Conservation (phyloP, 2,329 filamentous ascomycete species). For the Diaporthe longicolla region DNA sequence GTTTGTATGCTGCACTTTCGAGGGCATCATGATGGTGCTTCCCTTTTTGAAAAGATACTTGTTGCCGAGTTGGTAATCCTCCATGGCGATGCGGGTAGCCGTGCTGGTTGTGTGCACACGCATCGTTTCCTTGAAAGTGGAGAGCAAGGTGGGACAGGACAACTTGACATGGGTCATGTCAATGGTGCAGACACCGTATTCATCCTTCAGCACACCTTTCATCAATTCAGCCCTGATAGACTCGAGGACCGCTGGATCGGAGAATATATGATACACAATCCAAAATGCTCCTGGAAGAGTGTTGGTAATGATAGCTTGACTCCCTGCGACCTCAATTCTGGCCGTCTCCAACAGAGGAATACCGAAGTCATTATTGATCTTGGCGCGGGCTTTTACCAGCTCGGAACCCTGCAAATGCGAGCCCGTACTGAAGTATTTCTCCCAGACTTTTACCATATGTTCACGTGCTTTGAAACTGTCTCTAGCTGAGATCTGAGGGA, state of each 20-base stretch:
- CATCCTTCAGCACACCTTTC: constrained; percentile 5
- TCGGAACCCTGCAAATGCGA: constrained; percentile 30
- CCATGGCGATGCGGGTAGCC: constrained; percentile 42
- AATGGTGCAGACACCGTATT: constrained; percentile 36
- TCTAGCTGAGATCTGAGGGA: constrained; percentile 23
- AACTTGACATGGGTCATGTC: constrained; percentile 51
- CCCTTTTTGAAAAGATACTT: constrained; percentile 42
- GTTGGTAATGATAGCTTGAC: constrained; percentile 55
- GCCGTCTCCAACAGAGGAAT: constrained; percentile 21
- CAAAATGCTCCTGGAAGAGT: constrained; percentile 56
- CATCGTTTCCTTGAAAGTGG: constrained; percentile 57
- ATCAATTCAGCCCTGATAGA: constrained; percentile 47
- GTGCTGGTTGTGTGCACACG: constrained; percentile 52
- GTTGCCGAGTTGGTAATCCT: constrained; percentile 34
- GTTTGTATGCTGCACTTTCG: constrained; percentile 2
- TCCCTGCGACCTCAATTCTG: constrained; percentile 52
- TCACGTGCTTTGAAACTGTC: constrained; percentile 23
- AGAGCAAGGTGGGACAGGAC: constrained; percentile 54
- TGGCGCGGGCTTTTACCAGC: constrained; percentile 20
- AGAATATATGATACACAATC: constrained; percentile 54
- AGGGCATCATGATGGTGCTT: constrained; percentile 35
- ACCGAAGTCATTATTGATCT: constrained; percentile 17
- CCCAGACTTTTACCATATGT: constrained; percentile 15
- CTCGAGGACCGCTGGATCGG: constrained; percentile 49
- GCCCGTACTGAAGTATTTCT: constrained; percentile 19